phyloP scores from a whole-genome alignment of 2,329 filamentous ascomycete species.

The Aspergillus viridinutans region DNA sequence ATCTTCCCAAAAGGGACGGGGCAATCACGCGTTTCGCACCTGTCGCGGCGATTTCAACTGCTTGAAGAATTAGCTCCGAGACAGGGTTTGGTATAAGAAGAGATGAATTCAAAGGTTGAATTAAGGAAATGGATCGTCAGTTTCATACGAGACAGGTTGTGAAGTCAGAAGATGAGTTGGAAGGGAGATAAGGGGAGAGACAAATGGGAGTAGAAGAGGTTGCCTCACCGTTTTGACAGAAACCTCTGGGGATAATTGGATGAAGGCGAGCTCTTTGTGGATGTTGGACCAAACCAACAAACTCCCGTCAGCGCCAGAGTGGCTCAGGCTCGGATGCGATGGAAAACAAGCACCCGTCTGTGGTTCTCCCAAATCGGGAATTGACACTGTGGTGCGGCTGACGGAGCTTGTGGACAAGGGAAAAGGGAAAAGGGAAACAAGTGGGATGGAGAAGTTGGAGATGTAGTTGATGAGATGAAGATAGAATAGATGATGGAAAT shows the following conservation, averaged over 20 bases:
- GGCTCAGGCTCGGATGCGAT: neutral
- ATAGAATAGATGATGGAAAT: constrained; percentile 1
- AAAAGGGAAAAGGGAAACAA: constrained; percentile 2
- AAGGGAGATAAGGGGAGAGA: constrained; percentile 23
- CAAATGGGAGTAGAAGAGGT: constrained; percentile 7
- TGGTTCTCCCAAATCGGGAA: neutral
- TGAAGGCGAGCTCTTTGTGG: neutral
- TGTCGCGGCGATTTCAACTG: neutral
- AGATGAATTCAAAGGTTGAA: constrained; percentile 6
- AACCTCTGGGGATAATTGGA: neutral
- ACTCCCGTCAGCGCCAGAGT: constrained; percentile 1
- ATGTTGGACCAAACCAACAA: neutral
- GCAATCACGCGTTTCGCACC: neutral
- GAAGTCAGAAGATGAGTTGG: constrained; percentile 13
- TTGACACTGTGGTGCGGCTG: neutral
- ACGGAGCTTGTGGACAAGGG: constrained; percentile 1
- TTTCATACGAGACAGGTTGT: neutral
- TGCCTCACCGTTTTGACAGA: neutral
- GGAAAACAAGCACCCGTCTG: neutral
- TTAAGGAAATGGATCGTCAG: neutral
- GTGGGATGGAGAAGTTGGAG: constrained; percentile 1
- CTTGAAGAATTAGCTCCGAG: neutral
- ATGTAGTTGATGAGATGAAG: constrained; percentile 4
- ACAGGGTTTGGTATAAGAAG: neutral
- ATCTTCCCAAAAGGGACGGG: neutral